Base-by-base conservation (phyloP, 164 flowering plant species). In the Cinnamomum chago region DNA sequence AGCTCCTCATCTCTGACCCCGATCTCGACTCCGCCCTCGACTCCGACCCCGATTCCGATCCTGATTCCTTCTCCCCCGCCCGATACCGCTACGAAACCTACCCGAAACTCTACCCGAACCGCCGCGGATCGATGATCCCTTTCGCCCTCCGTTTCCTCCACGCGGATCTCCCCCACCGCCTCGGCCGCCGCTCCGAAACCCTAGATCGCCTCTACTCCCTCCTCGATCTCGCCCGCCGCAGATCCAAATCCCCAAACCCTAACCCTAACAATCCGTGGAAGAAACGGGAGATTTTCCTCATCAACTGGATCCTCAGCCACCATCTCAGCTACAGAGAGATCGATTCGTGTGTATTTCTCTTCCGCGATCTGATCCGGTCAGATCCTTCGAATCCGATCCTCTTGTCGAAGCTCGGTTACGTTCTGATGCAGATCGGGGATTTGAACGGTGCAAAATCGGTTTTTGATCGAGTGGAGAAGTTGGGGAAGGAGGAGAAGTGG, bases 341-440 rank as follows among this genome's bases (percentile, higher is more conserved):
- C 30, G 73, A 69, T 22, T 86, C 88, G 17, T 92, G 95, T 67
- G 79, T 96, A 75, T 72, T 68, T 60, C 85, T 94, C 86, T 73
- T 94, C 11, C 79, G 75, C 24, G 84, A 82, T 2, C 79, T 83
- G 27, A 24, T 81, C 40, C n/a, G 12, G 18, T 23, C 13, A 22
- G 73, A 77, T 72, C 62, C 67, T 6, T 62, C 73, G 9, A 85
- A 95, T 82, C 87, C 91, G 0, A 33, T 75, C 18, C 58, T 89
- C 84, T 11, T 90, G 27, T 88, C 99, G 23, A 91, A 90, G 85
- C 78, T 92, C 9, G 98, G 97, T 14, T 89, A 88, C 70, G 79
- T 96, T 5, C 92, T 88, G 70, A 79, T 96, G 98, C 97, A 91
- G 69, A 75, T 88, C 40, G 99, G 99, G 51, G 97, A 96, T 82